These are phyloP conservation scores for Theobroma cacao DNA, from an alignment of 345 rosid genomes.

Conservation along the genomic window DNA sequence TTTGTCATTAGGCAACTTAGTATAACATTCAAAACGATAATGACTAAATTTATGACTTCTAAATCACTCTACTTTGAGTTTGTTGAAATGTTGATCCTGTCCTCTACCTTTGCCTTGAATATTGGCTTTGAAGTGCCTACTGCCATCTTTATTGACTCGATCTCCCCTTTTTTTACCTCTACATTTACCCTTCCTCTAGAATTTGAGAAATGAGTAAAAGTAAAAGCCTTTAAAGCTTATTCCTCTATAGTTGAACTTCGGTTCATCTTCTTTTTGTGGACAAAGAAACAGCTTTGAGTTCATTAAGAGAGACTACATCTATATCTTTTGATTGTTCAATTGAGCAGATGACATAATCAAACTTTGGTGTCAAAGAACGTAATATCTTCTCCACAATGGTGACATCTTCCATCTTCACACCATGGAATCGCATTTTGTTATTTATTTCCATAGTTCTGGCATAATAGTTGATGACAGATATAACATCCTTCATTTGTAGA, in stretches of 20 bases:
- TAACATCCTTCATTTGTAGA: not conserved
- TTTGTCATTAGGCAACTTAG: not conserved
- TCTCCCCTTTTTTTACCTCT: not conserved
- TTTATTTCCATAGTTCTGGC: not conserved
- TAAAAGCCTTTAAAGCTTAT: slow-evolving; percentile 7
- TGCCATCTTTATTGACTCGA: not conserved
- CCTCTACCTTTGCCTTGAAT: slow-evolving; percentile 3
- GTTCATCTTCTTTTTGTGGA: not conserved
- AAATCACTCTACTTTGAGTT: slow-evolving; percentile 6
- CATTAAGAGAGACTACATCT: slow-evolving; percentile 3
- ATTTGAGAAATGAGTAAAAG: not conserved
- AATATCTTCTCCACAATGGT: slow-evolving; percentile 12
- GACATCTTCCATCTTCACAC: slow-evolving; percentile 6
- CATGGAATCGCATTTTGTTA: slow-evolving; percentile 4
- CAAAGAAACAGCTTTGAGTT: slow-evolving; percentile 4
- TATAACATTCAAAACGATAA: not conserved
- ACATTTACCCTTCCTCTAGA: not conserved
- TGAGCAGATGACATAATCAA: slow-evolving; percentile 10
- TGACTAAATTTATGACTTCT: slow-evolving; percentile 3
- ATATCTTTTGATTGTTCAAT: slow-evolving; percentile 11
- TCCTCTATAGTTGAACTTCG: not conserved
- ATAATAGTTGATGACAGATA: not conserved
- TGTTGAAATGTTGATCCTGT: not conserved
- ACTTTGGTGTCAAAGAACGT: not conserved
- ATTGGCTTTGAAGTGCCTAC: not conserved